phyloP scores from a whole-genome alignment of 1,284 basidiomycete genomes.

The Ceratobasidium sp. region DNA sequence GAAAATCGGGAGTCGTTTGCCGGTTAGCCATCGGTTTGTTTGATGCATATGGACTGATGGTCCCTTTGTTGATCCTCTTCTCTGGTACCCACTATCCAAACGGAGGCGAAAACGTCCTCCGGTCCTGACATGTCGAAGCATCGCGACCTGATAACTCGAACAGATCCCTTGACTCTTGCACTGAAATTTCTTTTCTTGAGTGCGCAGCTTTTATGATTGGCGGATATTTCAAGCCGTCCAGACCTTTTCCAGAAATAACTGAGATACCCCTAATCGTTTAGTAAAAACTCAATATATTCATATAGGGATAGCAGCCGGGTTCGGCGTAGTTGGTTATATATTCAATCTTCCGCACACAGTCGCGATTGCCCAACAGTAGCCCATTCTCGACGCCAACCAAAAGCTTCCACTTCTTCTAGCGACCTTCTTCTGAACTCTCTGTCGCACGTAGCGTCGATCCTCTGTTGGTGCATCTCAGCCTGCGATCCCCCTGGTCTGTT shows the following conservation, averaged over 20 bases:
- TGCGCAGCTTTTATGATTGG: background rate
- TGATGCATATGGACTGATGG: slow-evolving; percentile 33
- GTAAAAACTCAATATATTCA: slow-evolving; percentile 7
- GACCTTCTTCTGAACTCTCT: slow-evolving; percentile 6
- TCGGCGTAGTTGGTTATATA: background rate
- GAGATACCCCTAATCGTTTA: slow-evolving; percentile 1
- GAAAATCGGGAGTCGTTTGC: too few species aligned
- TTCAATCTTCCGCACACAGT: background rate
- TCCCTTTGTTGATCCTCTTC: slow-evolving; percentile 1
- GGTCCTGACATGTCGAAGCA: too few species aligned
- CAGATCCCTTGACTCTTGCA: too few species aligned
- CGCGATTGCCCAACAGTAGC: slow-evolving; percentile 3
- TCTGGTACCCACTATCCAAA: slow-evolving; percentile 5
- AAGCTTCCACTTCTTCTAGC: slow-evolving; percentile 19
- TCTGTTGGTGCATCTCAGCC: background rate
- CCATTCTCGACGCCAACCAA: slow-evolving; percentile 5
- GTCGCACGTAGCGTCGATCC: slow-evolving; percentile 13
- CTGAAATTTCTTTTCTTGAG: slow-evolving; percentile 7
- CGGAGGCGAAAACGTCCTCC: background rate
- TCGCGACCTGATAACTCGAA: too few species aligned
- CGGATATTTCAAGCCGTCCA: slow-evolving; percentile 11
- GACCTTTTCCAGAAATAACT: slow-evolving; percentile 7
- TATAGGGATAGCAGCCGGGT: slow-evolving; percentile 18
- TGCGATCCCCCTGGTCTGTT: slow-evolving; percentile 25
- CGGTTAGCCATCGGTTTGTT: slow-evolving; percentile 3